phyloP scores from a whole-genome alignment of 2,329 filamentous ascomycete species.

The Penicillium sp. region DNA sequence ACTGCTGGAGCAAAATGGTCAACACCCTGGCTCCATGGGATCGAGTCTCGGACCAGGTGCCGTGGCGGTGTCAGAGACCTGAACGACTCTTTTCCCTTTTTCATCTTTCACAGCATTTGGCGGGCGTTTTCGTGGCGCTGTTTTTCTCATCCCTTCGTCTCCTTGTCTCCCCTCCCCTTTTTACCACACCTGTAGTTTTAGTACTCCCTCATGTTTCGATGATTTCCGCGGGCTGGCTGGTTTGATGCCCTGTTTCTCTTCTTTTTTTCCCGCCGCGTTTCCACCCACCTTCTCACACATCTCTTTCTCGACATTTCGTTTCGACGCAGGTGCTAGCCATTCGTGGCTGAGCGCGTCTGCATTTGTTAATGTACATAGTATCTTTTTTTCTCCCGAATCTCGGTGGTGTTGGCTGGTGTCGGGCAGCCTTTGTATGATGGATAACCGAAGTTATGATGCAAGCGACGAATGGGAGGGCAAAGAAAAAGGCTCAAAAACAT shows the following conservation, averaged over 20 bases:
- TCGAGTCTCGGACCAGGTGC: conserved; percentile 25
- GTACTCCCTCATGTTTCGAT: conserved; percentile 19
- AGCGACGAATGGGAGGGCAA: conserved; percentile 24
- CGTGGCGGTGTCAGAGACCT: conserved; percentile 26
- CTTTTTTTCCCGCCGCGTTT: conserved; percentile 4
- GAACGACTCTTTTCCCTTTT: conserved; percentile 17
- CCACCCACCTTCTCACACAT: conserved; percentile 5
- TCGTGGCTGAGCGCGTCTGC: conserved; percentile 13
- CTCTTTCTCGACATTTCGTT: conserved; percentile 7
- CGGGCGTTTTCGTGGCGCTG: conserved; percentile 26
- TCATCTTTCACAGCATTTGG: conserved; percentile 25
- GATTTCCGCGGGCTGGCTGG: conserved; percentile 12
- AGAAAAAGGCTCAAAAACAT: conserved; percentile 19
- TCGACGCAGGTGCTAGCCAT: conserved; percentile 11
- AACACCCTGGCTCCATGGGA: conserved; percentile 13
- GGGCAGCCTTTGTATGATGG: conserved; percentile 26
- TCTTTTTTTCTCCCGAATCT: conserved; percentile 16
- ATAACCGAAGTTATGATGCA: conserved; percentile 32
- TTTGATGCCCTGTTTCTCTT: conserved; percentile 11
- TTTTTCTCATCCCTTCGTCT: conserved; percentile 19
- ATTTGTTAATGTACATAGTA: conserved; percentile 34
- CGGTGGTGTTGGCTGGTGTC: conserved; percentile 11
- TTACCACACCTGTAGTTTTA: conserved; percentile 27
- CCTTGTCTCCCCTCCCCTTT: conserved; percentile 13
- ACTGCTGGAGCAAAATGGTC: conserved; percentile 29